A percentile compares a stretch with the other conserved stretches of the same genome.
Conservation (phyloP, 2,329 filamentous ascomycete species). For the Neonectria faginata region DNA sequence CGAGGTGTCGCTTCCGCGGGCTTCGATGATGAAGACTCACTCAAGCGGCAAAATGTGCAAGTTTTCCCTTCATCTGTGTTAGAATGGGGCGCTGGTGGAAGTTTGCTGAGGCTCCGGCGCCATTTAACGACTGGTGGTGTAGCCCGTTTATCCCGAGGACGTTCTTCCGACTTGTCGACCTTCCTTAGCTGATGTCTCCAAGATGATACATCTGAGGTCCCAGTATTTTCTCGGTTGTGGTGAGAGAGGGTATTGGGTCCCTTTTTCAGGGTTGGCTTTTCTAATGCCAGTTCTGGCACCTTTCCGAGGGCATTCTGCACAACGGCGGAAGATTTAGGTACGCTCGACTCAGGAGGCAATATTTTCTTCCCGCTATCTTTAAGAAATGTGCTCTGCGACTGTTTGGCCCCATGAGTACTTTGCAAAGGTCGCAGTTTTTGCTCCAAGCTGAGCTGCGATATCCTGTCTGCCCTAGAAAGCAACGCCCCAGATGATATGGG, state of each 20-base stretch:
- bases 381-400: neutral
- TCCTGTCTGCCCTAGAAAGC: neutral
- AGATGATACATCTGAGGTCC: conserved; percentile 31
- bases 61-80: conserved; percentile 30
- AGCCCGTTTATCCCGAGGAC: conserved; percentile 22
- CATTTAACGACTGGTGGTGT: conserved; percentile 36
- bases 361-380: neutral
- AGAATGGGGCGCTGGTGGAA: conserved; percentile 27
- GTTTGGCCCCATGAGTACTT: neutral
- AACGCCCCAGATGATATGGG: neutral
- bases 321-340: neutral
- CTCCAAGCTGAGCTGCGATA: neutral
- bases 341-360: neutral
- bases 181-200: conserved; percentile 44
- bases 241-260: conserved; percentile 11
- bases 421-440: neutral
- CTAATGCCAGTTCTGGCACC: neutral
- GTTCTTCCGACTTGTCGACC: conserved; percentile 36
- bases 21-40: conserved; percentile 32
- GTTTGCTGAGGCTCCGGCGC: conserved; percentile 42
- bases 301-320: neutral
- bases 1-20: conserved; percentile 10
- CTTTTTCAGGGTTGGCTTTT: conserved; percentile 25
- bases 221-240: conserved; percentile 18
- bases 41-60: conserved; percentile 41